A percentile compares a stretch with the other conserved stretches of the same genome.
phyloP scores from a whole-genome alignment of 2,329 filamentous ascomycete species.

The Hypoxylon sp. region DNA sequence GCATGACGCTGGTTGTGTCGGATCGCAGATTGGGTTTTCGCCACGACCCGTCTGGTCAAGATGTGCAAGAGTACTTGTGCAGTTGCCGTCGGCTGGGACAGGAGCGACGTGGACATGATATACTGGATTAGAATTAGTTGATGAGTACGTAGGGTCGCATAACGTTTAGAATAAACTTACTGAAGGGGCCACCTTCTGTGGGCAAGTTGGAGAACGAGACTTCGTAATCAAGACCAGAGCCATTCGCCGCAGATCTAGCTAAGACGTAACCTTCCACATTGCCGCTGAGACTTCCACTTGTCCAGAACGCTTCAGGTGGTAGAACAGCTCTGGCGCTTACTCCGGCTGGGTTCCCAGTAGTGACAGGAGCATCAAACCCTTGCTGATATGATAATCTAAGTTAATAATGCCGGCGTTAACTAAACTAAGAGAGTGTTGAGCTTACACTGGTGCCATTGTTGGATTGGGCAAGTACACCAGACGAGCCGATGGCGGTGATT shows the following conservation, averaged over 20 bases:
- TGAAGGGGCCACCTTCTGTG: slow-evolving; percentile 69
- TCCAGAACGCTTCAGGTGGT: slow-evolving; percentile 67
- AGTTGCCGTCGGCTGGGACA: slow-evolving; percentile 78
- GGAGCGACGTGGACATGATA: slow-evolving; percentile 81
- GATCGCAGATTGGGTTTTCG: slow-evolving; percentile 73
- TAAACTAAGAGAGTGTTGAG: neutral
- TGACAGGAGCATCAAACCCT: slow-evolving; percentile 66
- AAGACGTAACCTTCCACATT: slow-evolving; percentile 70
- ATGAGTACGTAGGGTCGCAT: neutral
- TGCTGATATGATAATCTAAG: slow-evolving; percentile 51
- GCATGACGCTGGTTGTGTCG: slow-evolving; percentile 72
- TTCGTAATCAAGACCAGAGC: slow-evolving; percentile 69
- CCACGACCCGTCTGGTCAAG: slow-evolving; percentile 79
- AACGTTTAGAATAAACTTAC: slow-evolving; percentile 60
- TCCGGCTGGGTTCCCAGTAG: slow-evolving; percentile 70
- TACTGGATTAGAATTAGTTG: slow-evolving; percentile 59
- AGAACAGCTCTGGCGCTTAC: slow-evolving; percentile 70
- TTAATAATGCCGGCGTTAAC: slow-evolving; percentile 34
- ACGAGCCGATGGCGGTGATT: slow-evolving; percentile 47
- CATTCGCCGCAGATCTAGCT: slow-evolving; percentile 63
- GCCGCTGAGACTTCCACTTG: slow-evolving; percentile 62
- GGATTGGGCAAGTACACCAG: slow-evolving; percentile 48
- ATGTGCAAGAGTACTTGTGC: slow-evolving; percentile 76
- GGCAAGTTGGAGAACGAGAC: slow-evolving; percentile 73
- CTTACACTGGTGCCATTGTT: slow-evolving; percentile 50